A percentile compares a stretch with the other conserved stretches of the same genome.
These are phyloP conservation scores for Cordyceps javanica DNA, from an alignment of 2,329 filamentous ascomycete species.

Conservation along the genomic window DNA sequence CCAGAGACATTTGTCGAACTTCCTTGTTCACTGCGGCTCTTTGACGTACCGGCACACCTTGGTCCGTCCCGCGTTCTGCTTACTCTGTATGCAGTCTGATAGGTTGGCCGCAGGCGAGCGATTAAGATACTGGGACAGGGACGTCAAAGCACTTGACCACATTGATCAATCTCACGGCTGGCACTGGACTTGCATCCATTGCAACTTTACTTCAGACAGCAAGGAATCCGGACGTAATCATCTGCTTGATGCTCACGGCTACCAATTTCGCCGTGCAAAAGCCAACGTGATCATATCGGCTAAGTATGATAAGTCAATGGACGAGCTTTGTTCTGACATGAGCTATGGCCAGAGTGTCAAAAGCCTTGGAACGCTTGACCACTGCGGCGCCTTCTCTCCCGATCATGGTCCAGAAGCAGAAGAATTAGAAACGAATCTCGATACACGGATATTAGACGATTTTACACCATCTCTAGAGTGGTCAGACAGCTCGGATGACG, in stretches of 20 bases:
- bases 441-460: background rate
- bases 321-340: background rate
- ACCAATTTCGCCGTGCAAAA: background rate
- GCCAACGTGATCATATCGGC: background rate
- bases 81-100: background rate
- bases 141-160: background rate
- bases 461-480: background rate
- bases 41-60: conserved; percentile 4
- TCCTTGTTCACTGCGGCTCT: background rate
- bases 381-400: background rate
- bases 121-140: background rate
- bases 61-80: conserved; percentile 6
- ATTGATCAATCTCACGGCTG: background rate
- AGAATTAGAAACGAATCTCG: background rate
- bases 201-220: background rate
- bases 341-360: background rate
- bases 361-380: background rate
- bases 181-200: conserved; percentile 1
- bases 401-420: background rate
- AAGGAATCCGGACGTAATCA: background rate
- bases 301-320: background rate
- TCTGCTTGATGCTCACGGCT: conserved; percentile 3
- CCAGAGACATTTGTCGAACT: background rate
- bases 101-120: background rate
- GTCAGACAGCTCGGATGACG: background rate